Evolutionary conservation across 768 basidiomycete species (phyloP), one percentile per base, ranked within the genome.

Genomic region (Psilocybe azurescens): DNA sequence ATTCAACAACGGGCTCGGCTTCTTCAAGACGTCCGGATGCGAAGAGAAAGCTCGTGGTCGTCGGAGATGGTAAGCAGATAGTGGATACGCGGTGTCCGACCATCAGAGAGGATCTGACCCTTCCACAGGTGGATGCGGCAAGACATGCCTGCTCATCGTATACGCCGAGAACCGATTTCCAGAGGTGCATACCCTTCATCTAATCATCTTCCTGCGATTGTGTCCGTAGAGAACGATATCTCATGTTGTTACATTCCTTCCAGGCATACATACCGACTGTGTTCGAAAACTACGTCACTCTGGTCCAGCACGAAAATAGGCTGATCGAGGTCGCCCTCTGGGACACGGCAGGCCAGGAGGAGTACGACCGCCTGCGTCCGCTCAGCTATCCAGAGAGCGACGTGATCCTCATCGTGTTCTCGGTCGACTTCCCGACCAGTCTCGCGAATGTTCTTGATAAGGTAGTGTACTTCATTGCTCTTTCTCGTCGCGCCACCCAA

Each of bases 341-440:
- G 95, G 95, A 98, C 77, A 98, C 95, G 1, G 95, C 95, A 0
- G 95, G 95, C 29, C 95, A 97, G 74, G 95, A 98, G 77, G 95
- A 98, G 78, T 98, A 97, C 76, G 94, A 96, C 74, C 85, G 92
- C 64, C 83, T 95, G 59, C 84, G 93, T 66, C 92, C 93, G 18
- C 81, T 95, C 64, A 91, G 89, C 73, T 94, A 95, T 68, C 92
- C 93, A 18, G 93, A 95, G 75, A 91, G 89, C 81, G 86, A 94
- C 71, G 92, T 94, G 61, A 94, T 97, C 69, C 89, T 97, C 68
- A 93, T 97, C 68, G 94, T 96, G 30, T 97, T 97, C 80, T 94
- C 93, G 10, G 81, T 96, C 73, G 94, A 97, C 80, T 96, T 95
- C 70, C 95, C 95, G 7, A 89, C 90, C 10, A 93, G 90, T 73